Evolutionary conservation across 2,329 filamentous ascomycete species (phyloP).

Genomic region (Ascochyta fabae): DNA sequence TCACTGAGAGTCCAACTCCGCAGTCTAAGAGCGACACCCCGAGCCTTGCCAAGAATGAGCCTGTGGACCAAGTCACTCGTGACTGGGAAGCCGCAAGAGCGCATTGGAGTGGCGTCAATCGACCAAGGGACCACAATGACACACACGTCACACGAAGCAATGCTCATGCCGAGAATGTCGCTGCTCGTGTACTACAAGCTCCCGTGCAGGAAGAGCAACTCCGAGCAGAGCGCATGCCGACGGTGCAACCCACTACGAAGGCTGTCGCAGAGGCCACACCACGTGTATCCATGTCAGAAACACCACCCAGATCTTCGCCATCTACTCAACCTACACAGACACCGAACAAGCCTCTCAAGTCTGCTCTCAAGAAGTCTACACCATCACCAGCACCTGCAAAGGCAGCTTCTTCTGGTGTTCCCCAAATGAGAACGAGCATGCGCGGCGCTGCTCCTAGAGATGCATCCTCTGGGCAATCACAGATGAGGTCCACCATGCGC

Average conservation of each 20-base stretch:
- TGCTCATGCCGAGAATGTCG: slow-evolving; percentile 8
- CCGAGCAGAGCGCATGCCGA: slow-evolving; percentile 7
- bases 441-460: slow-evolving; percentile 22
- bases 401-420: slow-evolving; percentile 18
- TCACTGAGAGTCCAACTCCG: slow-evolving; percentile 22
- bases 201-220: slow-evolving; percentile 17
- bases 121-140: slow-evolving; percentile 61
- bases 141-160: slow-evolving; percentile 10
- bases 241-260: neutral
- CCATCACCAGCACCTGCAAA: slow-evolving; percentile 26
- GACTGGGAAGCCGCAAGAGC: slow-evolving; percentile 73
- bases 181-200: slow-evolving; percentile 19
- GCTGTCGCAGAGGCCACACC: neutral
- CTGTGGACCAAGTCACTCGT: slow-evolving; percentile 35
- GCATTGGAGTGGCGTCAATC: slow-evolving; percentile 72
- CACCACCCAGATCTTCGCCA: slow-evolving; percentile 3
- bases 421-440: slow-evolving; percentile 49
- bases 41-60: slow-evolving; percentile 6
- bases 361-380: slow-evolving; percentile 50
- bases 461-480: slow-evolving; percentile 18
- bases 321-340: slow-evolving; percentile 23
- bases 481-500: slow-evolving; percentile 49
- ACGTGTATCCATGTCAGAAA: slow-evolving; percentile 7
- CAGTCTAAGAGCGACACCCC: slow-evolving; percentile 17
- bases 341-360: slow-evolving; percentile 46